phyloP scores from a whole-genome alignment of 805 yeast genomes.

The Torulaspora quercuum region DNA sequence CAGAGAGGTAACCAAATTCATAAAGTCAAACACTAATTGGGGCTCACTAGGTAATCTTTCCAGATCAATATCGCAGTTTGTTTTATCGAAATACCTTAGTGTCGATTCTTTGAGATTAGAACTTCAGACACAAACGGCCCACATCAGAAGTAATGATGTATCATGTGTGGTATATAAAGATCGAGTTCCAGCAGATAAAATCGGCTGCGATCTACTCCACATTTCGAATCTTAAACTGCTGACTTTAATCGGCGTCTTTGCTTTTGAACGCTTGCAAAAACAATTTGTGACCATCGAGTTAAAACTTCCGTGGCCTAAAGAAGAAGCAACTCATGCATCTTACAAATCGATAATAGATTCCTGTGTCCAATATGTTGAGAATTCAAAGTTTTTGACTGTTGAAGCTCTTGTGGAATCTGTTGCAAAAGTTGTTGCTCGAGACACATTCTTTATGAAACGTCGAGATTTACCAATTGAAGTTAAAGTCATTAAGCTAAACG shows the following conservation, averaged over 20 bases:
- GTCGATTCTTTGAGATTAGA: conserved; percentile 21
- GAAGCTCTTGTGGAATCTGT: conserved; percentile 83
- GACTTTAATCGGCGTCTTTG: conserved; percentile 89
- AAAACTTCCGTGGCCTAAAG: conserved; percentile 42
- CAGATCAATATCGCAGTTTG: conserved; percentile 43
- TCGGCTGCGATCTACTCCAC: conserved; percentile 25
- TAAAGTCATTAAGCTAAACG: conserved; percentile 79
- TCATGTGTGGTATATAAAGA: conserved; percentile 13
- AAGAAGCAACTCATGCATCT: conserved; percentile 14
- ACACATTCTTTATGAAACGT: conserved; percentile 40
- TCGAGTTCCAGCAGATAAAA: background rate
- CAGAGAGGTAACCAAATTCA: conserved; percentile 53
- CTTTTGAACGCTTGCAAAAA: conserved; percentile 77
- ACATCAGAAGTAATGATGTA: conserved; percentile 35
- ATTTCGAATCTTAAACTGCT: conserved; percentile 55
- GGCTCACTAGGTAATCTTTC: conserved; percentile 42
- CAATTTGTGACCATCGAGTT: conserved; percentile 69
- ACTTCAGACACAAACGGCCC: conserved; percentile 26
- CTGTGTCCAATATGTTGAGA: conserved; percentile 61
- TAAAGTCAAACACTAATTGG: conserved; percentile 40
- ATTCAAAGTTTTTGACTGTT: conserved; percentile 82
- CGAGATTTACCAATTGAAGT: conserved; percentile 44
- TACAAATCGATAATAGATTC: conserved; percentile 45
- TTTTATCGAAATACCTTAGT: conserved; percentile 37
- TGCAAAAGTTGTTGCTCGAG: conserved; percentile 52